Conservation (phyloP, 1,139 yeast species). For the Taphrina populina region DNA sequence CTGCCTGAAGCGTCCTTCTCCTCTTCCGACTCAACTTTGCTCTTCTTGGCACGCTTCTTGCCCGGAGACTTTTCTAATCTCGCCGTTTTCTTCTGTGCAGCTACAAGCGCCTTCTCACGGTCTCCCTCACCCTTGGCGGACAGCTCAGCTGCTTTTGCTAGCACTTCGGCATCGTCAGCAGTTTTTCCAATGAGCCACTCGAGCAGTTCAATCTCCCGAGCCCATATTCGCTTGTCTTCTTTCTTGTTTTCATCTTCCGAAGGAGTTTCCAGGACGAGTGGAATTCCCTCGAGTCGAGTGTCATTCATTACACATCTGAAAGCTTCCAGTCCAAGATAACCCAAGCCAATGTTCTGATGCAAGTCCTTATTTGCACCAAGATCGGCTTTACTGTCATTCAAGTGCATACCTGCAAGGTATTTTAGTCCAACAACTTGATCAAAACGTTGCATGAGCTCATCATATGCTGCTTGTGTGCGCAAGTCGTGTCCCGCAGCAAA, state of each 20-base stretch:
- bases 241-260: slow-evolving; percentile 52
- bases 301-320: slow-evolving; percentile 76
- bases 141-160: slow-evolving; percentile 53
- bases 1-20: slow-evolving; percentile 11
- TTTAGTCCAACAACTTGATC: slow-evolving; percentile 71
- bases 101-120: slow-evolving; percentile 28
- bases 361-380: slow-evolving; percentile 84
- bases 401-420: slow-evolving; percentile 75
- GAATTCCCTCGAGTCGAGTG: slow-evolving; percentile 60
- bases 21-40: slow-evolving; percentile 13
- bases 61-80: slow-evolving; percentile 6
- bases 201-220: slow-evolving; percentile 72
- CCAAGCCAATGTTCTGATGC: slow-evolving; percentile 85
- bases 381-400: slow-evolving; percentile 94
- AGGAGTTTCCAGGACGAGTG: slow-evolving; percentile 90
- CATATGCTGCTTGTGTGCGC: slow-evolving; percentile 56
- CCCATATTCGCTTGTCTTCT: slow-evolving; percentile 58
- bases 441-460: slow-evolving; percentile 69
- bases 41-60: slow-evolving; percentile 10
- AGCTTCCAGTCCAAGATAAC: slow-evolving; percentile 82
- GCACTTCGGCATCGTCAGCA: slow-evolving; percentile 57
- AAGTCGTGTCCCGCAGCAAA: slow-evolving; percentile 86
- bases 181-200: slow-evolving; percentile 66
- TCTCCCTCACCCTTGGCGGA: slow-evolving; percentile 26
- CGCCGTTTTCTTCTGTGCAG: slow-evolving; percentile 33